Percentiles rank a stretch among this genome's conserved stretches.
Evolutionary conservation across 2,329 filamentous ascomycete species (phyloP).

Genomic region (Aspergillus fischeri): DNA sequence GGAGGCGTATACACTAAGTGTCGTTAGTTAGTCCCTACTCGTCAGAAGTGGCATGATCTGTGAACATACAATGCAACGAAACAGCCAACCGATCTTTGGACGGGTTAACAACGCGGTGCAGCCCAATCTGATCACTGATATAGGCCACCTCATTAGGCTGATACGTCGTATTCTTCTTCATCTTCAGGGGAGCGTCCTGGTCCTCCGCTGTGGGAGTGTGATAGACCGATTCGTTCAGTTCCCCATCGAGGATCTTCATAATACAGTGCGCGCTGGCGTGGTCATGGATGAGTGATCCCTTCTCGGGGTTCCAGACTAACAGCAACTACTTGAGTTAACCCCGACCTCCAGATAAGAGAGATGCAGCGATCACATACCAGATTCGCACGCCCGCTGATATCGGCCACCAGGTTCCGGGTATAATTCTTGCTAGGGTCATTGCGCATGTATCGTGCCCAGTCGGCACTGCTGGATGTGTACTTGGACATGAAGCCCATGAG

Average conservation of each 20-base stretch:
- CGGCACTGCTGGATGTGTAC: conserved; percentile 24
- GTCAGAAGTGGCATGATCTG: not conserved
- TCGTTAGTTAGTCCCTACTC: not conserved
- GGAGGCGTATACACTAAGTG: conserved; percentile 29
- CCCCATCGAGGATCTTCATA: conserved; percentile 32
- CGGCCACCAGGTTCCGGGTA: conserved; percentile 30
- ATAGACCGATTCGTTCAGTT: conserved; percentile 28
- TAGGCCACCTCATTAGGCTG: conserved; percentile 28
- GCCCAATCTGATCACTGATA: conserved; percentile 30
- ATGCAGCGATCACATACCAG: conserved; percentile 16
- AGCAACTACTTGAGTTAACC: conserved; percentile 19
- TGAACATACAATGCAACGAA: conserved; percentile 27
- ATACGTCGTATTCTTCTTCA: conserved; percentile 23
- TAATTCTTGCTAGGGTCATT: conserved; percentile 32
- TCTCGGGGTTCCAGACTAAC: conserved; percentile 34
- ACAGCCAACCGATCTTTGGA: conserved; percentile 24
- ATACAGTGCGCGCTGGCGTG: conserved; percentile 36
- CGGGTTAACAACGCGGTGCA: conserved; percentile 30
- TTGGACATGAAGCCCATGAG: conserved; percentile 25
- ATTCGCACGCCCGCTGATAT: conserved; percentile 31
- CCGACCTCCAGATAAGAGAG: not conserved
- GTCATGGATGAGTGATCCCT: conserved; percentile 33
- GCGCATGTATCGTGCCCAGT: conserved; percentile 26
- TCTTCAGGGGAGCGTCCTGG: conserved; percentile 14
- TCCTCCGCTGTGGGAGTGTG: conserved; percentile 13